A percentile compares a stretch with the other conserved stretches of the same genome.
These are phyloP conservation scores for Cucumis variabilis DNA, from an alignment of 331 rosid species.

Conservation along the genomic window DNA sequence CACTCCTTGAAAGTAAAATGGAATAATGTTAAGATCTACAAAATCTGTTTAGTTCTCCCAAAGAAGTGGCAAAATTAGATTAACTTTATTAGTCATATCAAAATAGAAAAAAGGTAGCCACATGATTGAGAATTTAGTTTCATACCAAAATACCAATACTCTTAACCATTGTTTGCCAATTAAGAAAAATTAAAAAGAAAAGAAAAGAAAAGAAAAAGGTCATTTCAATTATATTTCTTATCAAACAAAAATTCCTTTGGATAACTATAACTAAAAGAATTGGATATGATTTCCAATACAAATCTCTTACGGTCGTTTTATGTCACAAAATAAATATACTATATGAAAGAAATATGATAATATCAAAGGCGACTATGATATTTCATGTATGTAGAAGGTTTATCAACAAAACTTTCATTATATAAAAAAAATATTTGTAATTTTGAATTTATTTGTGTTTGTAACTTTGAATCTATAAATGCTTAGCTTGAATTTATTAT, in stretches of 20 bases:
- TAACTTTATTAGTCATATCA: neutral
- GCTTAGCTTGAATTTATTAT: too few species aligned
- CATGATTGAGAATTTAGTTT: neutral
- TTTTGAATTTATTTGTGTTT: too few species aligned
- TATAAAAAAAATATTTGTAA: too few species aligned
- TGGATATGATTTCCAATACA: neutral
- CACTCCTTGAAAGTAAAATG: neutral
- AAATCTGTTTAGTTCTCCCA: neutral
- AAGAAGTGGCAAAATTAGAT: slow-evolving; percentile 16
- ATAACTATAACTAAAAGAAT: neutral
- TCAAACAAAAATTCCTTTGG: slow-evolving; percentile 5
- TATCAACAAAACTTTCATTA: too few species aligned
- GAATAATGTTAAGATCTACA: neutral
- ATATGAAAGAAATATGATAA: neutral
- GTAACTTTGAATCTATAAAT: too few species aligned
- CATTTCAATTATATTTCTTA: neutral
- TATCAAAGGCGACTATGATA: too few species aligned
- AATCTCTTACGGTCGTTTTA: neutral
- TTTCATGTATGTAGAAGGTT: too few species aligned
- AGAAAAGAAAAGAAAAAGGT: too few species aligned
- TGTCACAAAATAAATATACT: neutral
- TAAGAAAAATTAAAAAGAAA: neutral
- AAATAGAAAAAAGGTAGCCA: neutral
- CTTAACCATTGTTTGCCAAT: neutral
- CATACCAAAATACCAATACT: neutral